Base-by-base conservation (phyloP, 2,329 filamentous ascomycete genomes). In the Beauveria asiatica region DNA sequence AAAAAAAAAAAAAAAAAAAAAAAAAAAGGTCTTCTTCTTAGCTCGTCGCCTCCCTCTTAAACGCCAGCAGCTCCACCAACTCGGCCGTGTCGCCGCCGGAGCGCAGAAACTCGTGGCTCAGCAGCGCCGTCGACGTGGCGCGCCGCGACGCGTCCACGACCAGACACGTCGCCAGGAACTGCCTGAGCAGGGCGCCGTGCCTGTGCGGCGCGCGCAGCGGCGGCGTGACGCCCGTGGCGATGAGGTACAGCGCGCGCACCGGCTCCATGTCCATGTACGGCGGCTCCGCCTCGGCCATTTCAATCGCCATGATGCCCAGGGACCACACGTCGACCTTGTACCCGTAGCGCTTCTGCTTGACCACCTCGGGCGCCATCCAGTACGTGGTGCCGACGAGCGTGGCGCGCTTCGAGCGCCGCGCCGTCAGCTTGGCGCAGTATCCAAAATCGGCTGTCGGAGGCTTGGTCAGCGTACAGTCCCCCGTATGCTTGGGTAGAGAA, bases 311-410 rank as follows among this genome's bases (percentile, higher is more conserved):
- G 76, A 99, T 99, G 69, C 94, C 94, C 63, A 99, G 80, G 27
- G 92, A 97, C 94, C 94, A 99, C 70, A 97, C 96, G 71, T 99
- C 94, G 63, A 97, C 93, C 80, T 97, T 97, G 70, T 89, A 89
- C 44, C 93, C 94, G 70, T 99, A 99, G 75, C 97, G 92, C 79
- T 97, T 97, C 74, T 97, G 93, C 79, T 97, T 97, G 72, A 99
- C 94, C 49, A 99, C 94, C 75, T 99, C 94, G 41, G 94, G 94
- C 9, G 94, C 94, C 94, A 99, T 99, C 94, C 94, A 99, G 81
- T 97, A 99, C n/a, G 94, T 94, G 33, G 94, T 99, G 65, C 94
- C 94, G 60, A 99, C 94, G 93, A 99, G 97, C 61, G 94, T 99
- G 50, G 93, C 92, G 74, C 94, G 92, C 82, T 99, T 97, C 67